These are phyloP conservation scores for Acephala macrosclerotiorum DNA, from an alignment of 2,329 filamentous ascomycete genomes.

Conservation along the genomic window DNA sequence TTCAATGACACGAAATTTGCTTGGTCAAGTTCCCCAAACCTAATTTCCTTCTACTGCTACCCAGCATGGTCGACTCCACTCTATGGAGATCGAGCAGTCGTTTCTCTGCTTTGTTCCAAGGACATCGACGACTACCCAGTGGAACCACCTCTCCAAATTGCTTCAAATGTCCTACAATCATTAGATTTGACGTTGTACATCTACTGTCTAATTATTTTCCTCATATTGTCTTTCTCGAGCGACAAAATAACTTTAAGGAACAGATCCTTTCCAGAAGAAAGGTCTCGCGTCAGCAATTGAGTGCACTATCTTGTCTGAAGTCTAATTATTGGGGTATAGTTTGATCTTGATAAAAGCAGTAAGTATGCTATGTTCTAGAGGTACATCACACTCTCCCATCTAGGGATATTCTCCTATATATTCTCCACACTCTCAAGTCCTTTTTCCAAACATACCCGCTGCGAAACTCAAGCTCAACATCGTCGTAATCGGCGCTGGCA, in stretches of 20 bases:
- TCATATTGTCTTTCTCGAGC: no score
- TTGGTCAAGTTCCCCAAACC: no score
- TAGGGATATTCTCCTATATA: not conserved
- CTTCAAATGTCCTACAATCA: no score
- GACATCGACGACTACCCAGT: no score
- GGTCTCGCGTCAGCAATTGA: not conserved
- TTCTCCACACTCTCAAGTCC: not conserved
- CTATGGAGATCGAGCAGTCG: no score
- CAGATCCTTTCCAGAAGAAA: not conserved
- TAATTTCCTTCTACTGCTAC: no score
- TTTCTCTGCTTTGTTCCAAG: no score
- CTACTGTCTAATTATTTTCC: no score
- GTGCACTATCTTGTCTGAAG: not conserved
- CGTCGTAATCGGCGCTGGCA: not conserved
- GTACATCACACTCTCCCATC: not conserved
- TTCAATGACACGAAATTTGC: no score
- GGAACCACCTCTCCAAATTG: no score
- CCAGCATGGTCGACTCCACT: no score
- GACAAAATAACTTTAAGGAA: not conserved
- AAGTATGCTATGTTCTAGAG: not conserved
- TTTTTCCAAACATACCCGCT: not conserved
- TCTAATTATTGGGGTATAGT: not conserved
- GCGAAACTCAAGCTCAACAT: not conserved
- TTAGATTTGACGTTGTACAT: no score
- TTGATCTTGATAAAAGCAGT: not conserved